A percentile compares a stretch with the other conserved stretches of the same genome.
Evolutionary conservation across 2,329 filamentous ascomycete species (phyloP).

Genomic region (Pezicula radicicola): DNA sequence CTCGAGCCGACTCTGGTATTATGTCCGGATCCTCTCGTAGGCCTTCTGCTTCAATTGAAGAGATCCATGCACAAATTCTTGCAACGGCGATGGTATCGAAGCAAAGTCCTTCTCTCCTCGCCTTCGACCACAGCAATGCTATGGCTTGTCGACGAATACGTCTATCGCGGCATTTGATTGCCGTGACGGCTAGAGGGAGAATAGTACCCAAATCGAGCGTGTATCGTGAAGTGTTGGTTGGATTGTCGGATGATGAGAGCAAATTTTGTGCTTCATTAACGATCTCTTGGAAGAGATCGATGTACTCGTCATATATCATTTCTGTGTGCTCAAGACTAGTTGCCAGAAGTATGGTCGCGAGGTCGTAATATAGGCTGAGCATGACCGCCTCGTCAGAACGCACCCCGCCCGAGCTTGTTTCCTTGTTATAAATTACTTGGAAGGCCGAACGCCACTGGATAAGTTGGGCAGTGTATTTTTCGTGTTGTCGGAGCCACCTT

Average conservation of each 20-base stretch:
- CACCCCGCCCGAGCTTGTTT: constrained; percentile 20
- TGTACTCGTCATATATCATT: constrained; percentile 27
- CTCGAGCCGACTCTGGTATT: constrained; percentile 23
- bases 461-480: constrained; percentile 25
- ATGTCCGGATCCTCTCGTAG: constrained; percentile 21
- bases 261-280: constrained; percentile 24
- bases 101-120: constrained; percentile 27
- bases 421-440: constrained; percentile 20
- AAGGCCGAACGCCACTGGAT: constrained; percentile 25
- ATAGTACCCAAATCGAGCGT: constrained; percentile 29
- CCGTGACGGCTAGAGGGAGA: constrained; percentile 26
- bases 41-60: constrained; percentile 27
- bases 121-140: constrained; percentile 26
- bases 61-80: constrained; percentile 27
- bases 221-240: constrained; percentile 25
- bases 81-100: constrained; percentile 28
- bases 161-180: constrained; percentile 26
- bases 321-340: constrained; percentile 24
- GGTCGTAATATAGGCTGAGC: constrained; percentile 28
- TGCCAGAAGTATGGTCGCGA: constrained; percentile 27
- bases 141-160: constrained; percentile 25
- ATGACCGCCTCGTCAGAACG: constrained; percentile 22
- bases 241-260: constrained; percentile 24
- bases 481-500: constrained; percentile 23
- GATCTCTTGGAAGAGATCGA: constrained; percentile 24